Base-by-base conservation (phyloP, 2,329 filamentous ascomycete genomes). In the Apiospora sp. region DNA sequence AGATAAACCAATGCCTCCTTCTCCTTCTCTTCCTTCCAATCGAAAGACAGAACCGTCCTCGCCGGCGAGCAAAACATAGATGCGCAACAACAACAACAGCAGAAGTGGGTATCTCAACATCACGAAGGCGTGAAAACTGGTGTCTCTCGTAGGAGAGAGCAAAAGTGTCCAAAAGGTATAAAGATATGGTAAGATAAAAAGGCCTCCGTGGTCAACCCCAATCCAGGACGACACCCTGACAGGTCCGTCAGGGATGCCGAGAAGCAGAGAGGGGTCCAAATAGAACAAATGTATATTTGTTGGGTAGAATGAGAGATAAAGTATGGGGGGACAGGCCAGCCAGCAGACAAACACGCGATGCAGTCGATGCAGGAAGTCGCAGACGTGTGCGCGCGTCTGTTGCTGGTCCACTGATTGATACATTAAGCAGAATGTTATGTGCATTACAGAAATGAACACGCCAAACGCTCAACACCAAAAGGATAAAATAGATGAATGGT, bases 401-500 rank as follows among this genome's bases (percentile, higher is more conserved):
- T 79, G 76, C 77, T 74, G 76, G 76, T 76, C 77, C 67, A 79
- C 78, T 78, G 78, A 80, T 77, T 78, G 78, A 80, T 77, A 80
- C 79, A 79, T 80, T 80, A 80, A 77, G 70, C 74, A 72, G 70
- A 69, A 75, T 64, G 58, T 41, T 41, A 64, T 64, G 58, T 64
- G 58, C 58, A 41, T 16, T 41, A 10, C 8, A 64, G 34, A 64
- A 64, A 41, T 64, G 58, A 64, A 70, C 71, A 73, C 77, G 76
- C 77, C 78, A 81, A 80, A 77, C 76, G 73, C 78, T 79, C 77
- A 78, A 78, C 74, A 77, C 76, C 77, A 76, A 75, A 75, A 75
- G 72, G 71, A 71, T 72, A 77, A 78, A 70, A 69, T 10, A 78
- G 71, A 68, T 67, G 68, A 54, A 73, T 69, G 73, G 69, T 71